Conservation (phyloP, 257 asterid genomes). For the Fraxinus pennsylvanica region DNA sequence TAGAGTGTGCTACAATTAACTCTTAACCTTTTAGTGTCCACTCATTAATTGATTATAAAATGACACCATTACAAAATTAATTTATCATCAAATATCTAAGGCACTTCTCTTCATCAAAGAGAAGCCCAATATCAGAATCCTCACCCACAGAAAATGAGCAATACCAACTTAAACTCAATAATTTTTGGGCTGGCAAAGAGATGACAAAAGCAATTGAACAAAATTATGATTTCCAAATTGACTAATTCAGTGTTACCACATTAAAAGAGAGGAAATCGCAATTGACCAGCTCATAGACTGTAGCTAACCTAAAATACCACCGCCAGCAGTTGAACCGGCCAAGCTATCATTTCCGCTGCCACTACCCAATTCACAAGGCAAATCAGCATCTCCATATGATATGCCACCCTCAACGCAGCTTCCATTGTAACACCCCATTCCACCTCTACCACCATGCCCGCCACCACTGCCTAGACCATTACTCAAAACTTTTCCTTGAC, state of each 20-base stretch:
- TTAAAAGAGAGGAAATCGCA: constrained; percentile 9
- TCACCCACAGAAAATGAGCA: not conserved
- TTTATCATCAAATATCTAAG: not conserved
- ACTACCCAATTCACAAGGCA: constrained; percentile 98
- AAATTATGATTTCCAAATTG: constrained; percentile 1
- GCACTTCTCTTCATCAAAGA: constrained; percentile 4
- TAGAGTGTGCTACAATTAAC: not conserved
- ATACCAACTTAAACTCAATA: constrained; percentile 7
- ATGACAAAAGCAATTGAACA: constrained; percentile 2
- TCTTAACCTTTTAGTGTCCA: not conserved
- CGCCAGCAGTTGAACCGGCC: constrained; percentile 80
- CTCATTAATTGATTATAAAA: not conserved
- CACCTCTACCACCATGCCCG: constrained; percentile 98
- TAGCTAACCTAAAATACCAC: constrained; percentile 83
- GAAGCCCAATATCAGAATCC: not conserved
- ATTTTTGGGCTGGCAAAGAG: constrained; percentile 4
- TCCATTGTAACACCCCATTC: constrained; percentile 71
- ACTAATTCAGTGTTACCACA: constrained; percentile 17
- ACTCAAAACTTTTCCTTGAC: constrained; percentile 63
- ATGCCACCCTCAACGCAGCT: constrained; percentile 82
- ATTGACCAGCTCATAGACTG: constrained; percentile 25
- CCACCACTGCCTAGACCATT: constrained; percentile 91
- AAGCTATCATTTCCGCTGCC: constrained; percentile 94
- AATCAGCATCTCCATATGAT: constrained; percentile 70
- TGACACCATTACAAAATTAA: not conserved